Conservation (phyloP, 495 filamentous ascomycete species). For the Podospora conica region DNA sequence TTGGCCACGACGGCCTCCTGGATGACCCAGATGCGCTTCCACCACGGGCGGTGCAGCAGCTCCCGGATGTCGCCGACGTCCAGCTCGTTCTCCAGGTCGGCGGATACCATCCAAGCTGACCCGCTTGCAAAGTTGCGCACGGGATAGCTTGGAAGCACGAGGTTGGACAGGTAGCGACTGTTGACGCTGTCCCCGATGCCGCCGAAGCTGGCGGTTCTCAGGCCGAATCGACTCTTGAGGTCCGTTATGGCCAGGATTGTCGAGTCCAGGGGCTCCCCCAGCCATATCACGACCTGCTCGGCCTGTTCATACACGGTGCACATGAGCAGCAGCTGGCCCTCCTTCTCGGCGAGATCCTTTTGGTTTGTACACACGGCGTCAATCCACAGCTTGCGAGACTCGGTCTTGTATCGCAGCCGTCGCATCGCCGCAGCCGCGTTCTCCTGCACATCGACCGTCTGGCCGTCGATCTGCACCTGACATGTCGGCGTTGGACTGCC, state of each 20-base stretch:
- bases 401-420: neutral
- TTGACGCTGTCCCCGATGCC: neutral
- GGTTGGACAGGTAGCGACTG: neutral
- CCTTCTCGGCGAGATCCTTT: neutral
- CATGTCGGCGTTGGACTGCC: neutral
- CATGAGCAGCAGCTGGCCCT: neutral
- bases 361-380: neutral
- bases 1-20: constrained; percentile 8
- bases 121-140: neutral
- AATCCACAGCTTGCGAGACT: neutral
- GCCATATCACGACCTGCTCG: neutral
- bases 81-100: neutral
- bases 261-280: neutral
- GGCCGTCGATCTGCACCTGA: neutral
- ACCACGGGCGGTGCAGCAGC: constrained; percentile 13
- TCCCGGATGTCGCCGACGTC: constrained; percentile 3
- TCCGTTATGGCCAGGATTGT: neutral
- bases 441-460: neutral
- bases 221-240: neutral
- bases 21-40: constrained; percentile 9
- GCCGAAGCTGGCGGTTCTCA: neutral
- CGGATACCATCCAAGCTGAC: neutral
- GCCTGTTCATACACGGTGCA: neutral
- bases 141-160: neutral
- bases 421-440: neutral